Conservation (phyloP, 2,329 filamentous ascomycete genomes). For the Exophiala sp. region DNA sequence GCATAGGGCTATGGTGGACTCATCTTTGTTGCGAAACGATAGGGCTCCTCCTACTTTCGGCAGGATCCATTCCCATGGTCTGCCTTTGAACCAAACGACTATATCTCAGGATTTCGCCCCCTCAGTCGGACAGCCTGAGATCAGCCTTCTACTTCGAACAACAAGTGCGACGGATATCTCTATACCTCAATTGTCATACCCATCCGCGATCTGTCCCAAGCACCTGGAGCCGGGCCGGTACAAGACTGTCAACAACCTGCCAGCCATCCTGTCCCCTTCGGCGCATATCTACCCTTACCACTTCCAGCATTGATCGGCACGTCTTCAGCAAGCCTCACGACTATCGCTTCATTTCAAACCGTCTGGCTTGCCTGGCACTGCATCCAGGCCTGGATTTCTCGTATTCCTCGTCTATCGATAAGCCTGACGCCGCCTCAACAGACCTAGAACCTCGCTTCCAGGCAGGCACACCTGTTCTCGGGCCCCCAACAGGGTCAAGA, state of each 20-base stretch:
- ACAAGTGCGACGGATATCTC: slow-evolving; percentile 1
- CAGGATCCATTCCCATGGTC: slow-evolving; percentile 6
- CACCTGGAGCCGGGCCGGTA: background rate
- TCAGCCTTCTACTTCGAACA: slow-evolving; percentile 4
- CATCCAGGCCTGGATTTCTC: slow-evolving; percentile 15
- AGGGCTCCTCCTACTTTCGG: slow-evolving; percentile 20
- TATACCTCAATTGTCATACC: background rate
- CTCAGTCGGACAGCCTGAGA: slow-evolving; percentile 12
- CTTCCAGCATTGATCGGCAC: slow-evolving; percentile 25
- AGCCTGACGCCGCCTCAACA: slow-evolving; percentile 8
- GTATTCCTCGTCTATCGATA: slow-evolving; percentile 16
- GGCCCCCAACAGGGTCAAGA: background rate
- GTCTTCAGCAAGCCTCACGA: slow-evolving; percentile 26
- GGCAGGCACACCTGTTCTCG: background rate
- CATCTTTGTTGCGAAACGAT: slow-evolving; percentile 6
- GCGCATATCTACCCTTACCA: slow-evolving; percentile 4
- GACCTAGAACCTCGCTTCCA: slow-evolving; percentile 8
- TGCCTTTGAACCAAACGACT: slow-evolving; percentile 11
- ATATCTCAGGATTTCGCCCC: slow-evolving; percentile 27
- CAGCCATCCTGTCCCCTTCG: slow-evolving; percentile 2
- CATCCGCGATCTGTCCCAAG: background rate
- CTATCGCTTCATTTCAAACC: background rate
- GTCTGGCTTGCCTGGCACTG: background rate
- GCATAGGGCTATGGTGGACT: slow-evolving; percentile 14
- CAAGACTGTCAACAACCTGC: background rate